Conservation (phyloP, 1,284 basidiomycete genomes). For the Puccinia novopanici region DNA sequence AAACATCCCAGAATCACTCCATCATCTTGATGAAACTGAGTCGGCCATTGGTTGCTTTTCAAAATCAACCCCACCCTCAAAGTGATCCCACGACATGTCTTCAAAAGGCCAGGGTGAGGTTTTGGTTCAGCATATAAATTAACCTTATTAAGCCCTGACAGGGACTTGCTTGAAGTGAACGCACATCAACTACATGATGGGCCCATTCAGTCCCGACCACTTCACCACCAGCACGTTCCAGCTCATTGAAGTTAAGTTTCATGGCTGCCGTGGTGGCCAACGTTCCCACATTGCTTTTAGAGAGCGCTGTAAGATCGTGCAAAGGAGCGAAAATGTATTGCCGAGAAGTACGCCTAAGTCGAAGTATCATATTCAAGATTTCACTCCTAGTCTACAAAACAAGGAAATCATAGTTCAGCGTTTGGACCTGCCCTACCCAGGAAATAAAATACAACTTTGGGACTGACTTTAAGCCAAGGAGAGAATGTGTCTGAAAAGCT, state of each 20-base stretch:
- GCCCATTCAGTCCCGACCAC: conserved; percentile 91
- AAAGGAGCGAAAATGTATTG: conserved; percentile 85
- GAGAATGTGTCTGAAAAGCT: conserved; percentile 73
- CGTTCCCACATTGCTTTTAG: conserved; percentile 66
- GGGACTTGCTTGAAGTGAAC: conserved; percentile 50
- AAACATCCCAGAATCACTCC: conserved; percentile 75
- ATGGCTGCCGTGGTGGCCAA: conserved; percentile 57
- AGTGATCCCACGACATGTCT: conserved; percentile 91
- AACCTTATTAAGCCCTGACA: neutral
- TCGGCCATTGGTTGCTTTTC: conserved; percentile 87
- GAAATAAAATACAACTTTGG: neutral
- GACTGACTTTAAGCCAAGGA: conserved; percentile 75
- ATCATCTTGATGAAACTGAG: conserved; percentile 64
- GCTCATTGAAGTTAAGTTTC: conserved; percentile 61
- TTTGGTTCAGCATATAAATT: neutral
- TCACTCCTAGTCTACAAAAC: conserved; percentile 46
- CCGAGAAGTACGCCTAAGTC: conserved; percentile 72
- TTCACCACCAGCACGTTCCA: conserved; percentile 77
- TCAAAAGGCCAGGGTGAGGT: neutral
- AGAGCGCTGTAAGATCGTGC: conserved; percentile 80
- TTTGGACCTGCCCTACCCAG: neutral
- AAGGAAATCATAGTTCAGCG: conserved; percentile 36
- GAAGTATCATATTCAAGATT: conserved; percentile 65
- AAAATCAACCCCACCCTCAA: conserved; percentile 74
- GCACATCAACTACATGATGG: conserved; percentile 81